A percentile compares a stretch with the other conserved stretches of the same genome.
Conservation (phyloP, 768 basidiomycete species). For the Russula foetens region DNA sequence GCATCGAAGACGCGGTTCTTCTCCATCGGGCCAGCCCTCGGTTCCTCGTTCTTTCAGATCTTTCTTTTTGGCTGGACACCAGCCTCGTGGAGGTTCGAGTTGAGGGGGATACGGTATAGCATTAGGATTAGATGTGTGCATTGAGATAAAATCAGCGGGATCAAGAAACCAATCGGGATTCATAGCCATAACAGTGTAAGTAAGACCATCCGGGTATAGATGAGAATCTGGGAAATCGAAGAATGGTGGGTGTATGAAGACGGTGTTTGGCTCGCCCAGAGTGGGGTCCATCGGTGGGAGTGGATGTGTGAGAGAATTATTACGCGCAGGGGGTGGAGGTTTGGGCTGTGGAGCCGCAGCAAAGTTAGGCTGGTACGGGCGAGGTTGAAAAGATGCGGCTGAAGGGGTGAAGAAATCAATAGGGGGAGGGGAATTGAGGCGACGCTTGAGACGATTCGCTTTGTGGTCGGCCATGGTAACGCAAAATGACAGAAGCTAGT, state of each 20-base stretch:
- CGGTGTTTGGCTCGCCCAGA: slow-evolving; percentile 50
- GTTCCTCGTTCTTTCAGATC: slow-evolving; percentile 59
- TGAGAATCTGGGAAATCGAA: slow-evolving; percentile 54
- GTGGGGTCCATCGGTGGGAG: slow-evolving; percentile 43
- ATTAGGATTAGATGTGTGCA: slow-evolving; percentile 36
- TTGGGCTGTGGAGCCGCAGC: slow-evolving; percentile 16
- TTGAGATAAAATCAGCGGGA: slow-evolving; percentile 51
- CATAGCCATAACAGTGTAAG: slow-evolving; percentile 62
- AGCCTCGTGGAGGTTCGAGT: slow-evolving; percentile 77
- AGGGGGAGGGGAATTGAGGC: slow-evolving; percentile 37
- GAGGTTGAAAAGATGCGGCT: slow-evolving; percentile 56
- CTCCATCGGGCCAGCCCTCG: slow-evolving; percentile 73
- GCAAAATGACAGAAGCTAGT: not conserved
- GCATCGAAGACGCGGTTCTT: slow-evolving; percentile 71
- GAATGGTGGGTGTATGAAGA: slow-evolving; percentile 75
- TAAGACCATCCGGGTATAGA: slow-evolving; percentile 55
- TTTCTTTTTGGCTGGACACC: slow-evolving; percentile 83
- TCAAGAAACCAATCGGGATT: slow-evolving; percentile 79
- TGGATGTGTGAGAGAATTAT: slow-evolving; percentile 19
- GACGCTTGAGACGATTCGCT: slow-evolving; percentile 35
- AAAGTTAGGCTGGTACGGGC: slow-evolving; percentile 45
- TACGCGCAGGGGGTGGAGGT: slow-evolving; percentile 11
- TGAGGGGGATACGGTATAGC: slow-evolving; percentile 67
- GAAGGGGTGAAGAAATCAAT: slow-evolving; percentile 57
- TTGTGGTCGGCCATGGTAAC: slow-evolving; percentile 13